phyloP scores from a whole-genome alignment of 1,139 yeast species.

The Saccharomyces hybrid region DNA sequence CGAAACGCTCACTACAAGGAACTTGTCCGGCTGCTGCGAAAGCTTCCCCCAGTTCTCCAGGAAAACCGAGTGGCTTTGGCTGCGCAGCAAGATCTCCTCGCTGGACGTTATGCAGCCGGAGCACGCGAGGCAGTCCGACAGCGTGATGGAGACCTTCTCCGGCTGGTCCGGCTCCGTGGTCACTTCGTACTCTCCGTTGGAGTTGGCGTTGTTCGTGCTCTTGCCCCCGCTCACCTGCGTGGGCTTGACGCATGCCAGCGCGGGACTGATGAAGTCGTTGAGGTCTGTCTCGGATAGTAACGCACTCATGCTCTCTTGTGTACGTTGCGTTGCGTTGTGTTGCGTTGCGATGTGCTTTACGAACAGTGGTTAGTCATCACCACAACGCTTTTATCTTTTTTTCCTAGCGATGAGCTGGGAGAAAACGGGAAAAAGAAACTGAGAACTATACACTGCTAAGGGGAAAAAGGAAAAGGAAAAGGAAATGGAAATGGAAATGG shows the following conservation, averaged over 20 bases:
- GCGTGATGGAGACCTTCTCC: constrained; percentile 77
- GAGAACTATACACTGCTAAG: no score
- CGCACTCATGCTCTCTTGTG: constrained; percentile 60
- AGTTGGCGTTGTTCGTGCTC: constrained; percentile 52
- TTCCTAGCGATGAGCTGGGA: neutral
- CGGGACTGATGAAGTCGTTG: constrained; percentile 91
- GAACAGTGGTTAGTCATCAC: neutral
- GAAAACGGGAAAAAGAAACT: neutral
- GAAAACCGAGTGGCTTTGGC: constrained; percentile 80
- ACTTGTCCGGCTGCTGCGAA: constrained; percentile 18
- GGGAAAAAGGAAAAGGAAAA: neutral
- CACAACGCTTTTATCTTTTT: neutral
- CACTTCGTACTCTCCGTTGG: constrained; percentile 65
- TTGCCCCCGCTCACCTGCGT: constrained; percentile 38
- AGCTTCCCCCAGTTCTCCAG: constrained; percentile 46
- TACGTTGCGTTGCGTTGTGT: neutral
- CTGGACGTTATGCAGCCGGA: constrained; percentile 97
- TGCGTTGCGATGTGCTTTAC: no score
- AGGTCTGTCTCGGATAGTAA: constrained; percentile 79
- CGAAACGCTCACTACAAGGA: constrained; percentile 70
- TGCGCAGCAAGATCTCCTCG: constrained; percentile 84
- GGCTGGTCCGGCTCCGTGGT: constrained; percentile 50
- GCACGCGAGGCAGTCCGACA: constrained; percentile 92
- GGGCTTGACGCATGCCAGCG: constrained; percentile 91
- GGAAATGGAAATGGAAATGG: no score